Base-by-base conservation (phyloP, 768 basidiomycete genomes). In the Mycena venus region DNA sequence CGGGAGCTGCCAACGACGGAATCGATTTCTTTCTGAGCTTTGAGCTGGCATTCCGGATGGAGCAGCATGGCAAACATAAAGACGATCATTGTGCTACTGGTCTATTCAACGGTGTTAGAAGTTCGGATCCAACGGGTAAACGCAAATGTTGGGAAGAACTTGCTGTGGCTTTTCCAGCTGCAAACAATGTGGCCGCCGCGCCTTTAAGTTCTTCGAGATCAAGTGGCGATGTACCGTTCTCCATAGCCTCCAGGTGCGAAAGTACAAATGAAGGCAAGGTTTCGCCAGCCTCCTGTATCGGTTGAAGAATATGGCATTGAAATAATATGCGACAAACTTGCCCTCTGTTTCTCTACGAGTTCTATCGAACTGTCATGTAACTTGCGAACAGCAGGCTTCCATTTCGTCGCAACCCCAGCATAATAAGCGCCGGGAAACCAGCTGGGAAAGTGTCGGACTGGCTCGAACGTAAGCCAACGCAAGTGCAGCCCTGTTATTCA, bases 381-480 rank as follows among this genome's bases (percentile, higher is more conserved):
- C 49, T 70, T 29, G 4, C 67, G 61, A 25, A 75, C 63, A 11
- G 40, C 29, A 8, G 59, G 42, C 17, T 31, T 38, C 38, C 40
- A 73, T 19, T 10, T 38, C 9, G 67, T 49, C 0, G 77, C 77
- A 11, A 70, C 23, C 27, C 23, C 10, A 11, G 74, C 75, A 47
- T 75, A 84, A 23, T n/a, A 25, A 19, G 82, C 79, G 12, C 84
- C 84, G 0, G 82, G 84, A 34, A 84, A 69, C 83, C 83, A 85
- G 2, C 76, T 76, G 0, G 84, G 84, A n/a, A 85, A 72, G 29
- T 82, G 27, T 44, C 55, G 32, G 23, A 81, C 80, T 40, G 66
- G 59, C 40, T 63, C 8, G 21, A 49, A 21, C 0, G 17, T 47
- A 29, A 63, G 10, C 23, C 19, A n/a, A 12, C 44, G 34, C 23